These are phyloP conservation scores for Pichia sp. DNA, from an alignment of 1,139 yeast genomes.

Conservation along the genomic window DNA sequence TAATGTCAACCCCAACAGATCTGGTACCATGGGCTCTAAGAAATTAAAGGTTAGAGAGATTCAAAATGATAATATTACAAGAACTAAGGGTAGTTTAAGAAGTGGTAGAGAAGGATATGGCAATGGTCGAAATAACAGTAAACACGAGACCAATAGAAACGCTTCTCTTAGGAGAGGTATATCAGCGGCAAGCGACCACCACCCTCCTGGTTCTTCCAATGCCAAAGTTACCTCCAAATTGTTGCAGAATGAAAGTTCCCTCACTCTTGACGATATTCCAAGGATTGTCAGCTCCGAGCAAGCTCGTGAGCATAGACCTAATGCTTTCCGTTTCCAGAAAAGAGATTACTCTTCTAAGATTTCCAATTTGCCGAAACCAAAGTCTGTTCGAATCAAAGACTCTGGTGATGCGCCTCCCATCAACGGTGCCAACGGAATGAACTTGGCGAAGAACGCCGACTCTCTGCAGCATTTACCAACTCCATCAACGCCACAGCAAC, in stretches of 20 bases:
- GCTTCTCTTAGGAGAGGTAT: not conserved
- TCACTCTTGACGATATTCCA: slow-evolving; percentile 93
- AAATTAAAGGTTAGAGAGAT: slow-evolving; percentile 7
- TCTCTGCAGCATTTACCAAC: too few species aligned
- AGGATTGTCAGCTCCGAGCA: slow-evolving; percentile 96
- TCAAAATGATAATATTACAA: not conserved
- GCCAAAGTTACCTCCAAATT: slow-evolving; percentile 49
- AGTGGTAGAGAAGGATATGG: not conserved
- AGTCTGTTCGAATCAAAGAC: slow-evolving; percentile 23
- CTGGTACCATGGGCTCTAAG: slow-evolving; percentile 8
- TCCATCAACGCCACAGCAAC: not conserved
- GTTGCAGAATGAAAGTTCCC: slow-evolving; percentile 72
- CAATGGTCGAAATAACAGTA: not conserved
- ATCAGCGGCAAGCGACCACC: not conserved
- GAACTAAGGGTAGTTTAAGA: not conserved
- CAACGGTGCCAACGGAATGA: not conserved
- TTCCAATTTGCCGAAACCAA: slow-evolving; percentile 31
- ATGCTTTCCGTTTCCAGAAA: slow-evolving; percentile 67
- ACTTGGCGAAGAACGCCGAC: too few species aligned
- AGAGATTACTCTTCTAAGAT: slow-evolving; percentile 27
- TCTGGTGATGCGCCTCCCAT: not conserved
- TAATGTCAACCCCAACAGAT: not conserved
- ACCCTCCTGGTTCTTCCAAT: slow-evolving; percentile 4
- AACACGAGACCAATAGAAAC: not conserved
- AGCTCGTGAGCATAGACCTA: slow-evolving; percentile 86